These are phyloP conservation scores for Penicillium palitans DNA, from an alignment of 2,329 filamentous ascomycete genomes.

Conservation along the genomic window DNA sequence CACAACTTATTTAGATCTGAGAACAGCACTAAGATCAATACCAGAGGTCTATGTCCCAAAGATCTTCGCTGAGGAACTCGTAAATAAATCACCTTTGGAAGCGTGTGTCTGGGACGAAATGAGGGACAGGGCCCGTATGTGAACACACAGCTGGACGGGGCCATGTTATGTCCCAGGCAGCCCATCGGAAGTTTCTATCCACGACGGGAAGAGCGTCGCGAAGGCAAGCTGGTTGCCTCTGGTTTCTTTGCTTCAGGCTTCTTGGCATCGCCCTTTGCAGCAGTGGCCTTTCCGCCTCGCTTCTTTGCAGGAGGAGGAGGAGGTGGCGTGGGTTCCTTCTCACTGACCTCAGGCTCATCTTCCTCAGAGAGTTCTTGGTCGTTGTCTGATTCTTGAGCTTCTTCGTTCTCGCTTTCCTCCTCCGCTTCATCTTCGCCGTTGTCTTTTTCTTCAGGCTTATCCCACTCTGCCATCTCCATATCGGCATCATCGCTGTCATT, in stretches of 20 bases:
- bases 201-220: slow-evolving; percentile 25
- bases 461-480: slow-evolving; percentile 43
- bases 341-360: slow-evolving; percentile 16
- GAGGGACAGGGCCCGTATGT: background rate
- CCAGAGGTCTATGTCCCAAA: background rate
- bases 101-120: background rate
- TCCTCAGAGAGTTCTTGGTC: slow-evolving; percentile 12
- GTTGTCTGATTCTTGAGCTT: slow-evolving; percentile 9
- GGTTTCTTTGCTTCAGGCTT: slow-evolving; percentile 14
- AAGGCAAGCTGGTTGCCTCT: slow-evolving; percentile 16
- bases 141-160: background rate
- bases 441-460: slow-evolving; percentile 31
- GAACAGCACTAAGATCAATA: background rate
- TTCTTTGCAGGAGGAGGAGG: slow-evolving; percentile 18
- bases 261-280: slow-evolving; percentile 9
- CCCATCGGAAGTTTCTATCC: slow-evolving; percentile 9
- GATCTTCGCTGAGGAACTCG: background rate
- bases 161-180: background rate
- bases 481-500: slow-evolving; percentile 48
- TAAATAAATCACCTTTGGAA: background rate
- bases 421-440: slow-evolving; percentile 30
- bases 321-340: slow-evolving; percentile 21
- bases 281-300: slow-evolving; percentile 12
- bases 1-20: background rate
- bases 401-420: slow-evolving; percentile 21